Conservation (phyloP, 768 basidiomycete species). For the Suillus hirtellus region DNA sequence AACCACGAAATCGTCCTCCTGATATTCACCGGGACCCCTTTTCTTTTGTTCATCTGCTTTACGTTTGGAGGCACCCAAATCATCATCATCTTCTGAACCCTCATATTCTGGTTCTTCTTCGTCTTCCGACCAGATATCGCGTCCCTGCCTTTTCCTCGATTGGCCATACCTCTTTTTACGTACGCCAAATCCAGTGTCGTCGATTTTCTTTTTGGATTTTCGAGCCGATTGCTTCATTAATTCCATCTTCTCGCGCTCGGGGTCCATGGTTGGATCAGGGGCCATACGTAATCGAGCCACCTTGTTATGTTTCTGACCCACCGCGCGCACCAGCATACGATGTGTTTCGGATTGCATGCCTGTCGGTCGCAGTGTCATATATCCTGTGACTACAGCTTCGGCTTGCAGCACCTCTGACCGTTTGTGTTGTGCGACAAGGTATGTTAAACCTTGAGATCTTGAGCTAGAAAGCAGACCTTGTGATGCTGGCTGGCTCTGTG, state of each 20-base stretch:
- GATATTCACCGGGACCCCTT: slow-evolving; percentile 67
- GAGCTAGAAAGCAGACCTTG: slow-evolving; percentile 33
- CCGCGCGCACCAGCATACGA: slow-evolving; percentile 82
- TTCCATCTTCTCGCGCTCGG: slow-evolving; percentile 72
- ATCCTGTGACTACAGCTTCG: slow-evolving; percentile 80
- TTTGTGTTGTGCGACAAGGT: slow-evolving; percentile 89
- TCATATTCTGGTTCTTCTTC: slow-evolving; percentile 61
- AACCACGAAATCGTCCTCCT: slow-evolving; percentile 84
- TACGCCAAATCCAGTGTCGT: slow-evolving; percentile 49
- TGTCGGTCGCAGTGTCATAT: slow-evolving; percentile 81
- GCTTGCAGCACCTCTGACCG: slow-evolving; percentile 84
- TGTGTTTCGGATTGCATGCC: slow-evolving; percentile 91
- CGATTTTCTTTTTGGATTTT: slow-evolving; percentile 61
- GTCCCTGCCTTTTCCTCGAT: slow-evolving; percentile 38
- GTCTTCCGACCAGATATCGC: slow-evolving; percentile 68
- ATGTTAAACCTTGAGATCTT: slow-evolving; percentile 77
- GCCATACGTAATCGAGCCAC: slow-evolving; percentile 78
- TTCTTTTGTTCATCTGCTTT: slow-evolving; percentile 46
- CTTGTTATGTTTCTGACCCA: slow-evolving; percentile 83
- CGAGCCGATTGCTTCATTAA: slow-evolving; percentile 61
- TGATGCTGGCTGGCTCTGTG: slow-evolving; percentile 43
- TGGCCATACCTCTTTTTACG: slow-evolving; percentile 50
- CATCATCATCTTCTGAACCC: slow-evolving; percentile 63
- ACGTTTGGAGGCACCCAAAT: slow-evolving; percentile 44
- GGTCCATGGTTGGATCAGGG: slow-evolving; percentile 74